These are phyloP conservation scores for Anisodus acutangulus DNA, from an alignment of 257 asterid species.

Conservation along the genomic window DNA sequence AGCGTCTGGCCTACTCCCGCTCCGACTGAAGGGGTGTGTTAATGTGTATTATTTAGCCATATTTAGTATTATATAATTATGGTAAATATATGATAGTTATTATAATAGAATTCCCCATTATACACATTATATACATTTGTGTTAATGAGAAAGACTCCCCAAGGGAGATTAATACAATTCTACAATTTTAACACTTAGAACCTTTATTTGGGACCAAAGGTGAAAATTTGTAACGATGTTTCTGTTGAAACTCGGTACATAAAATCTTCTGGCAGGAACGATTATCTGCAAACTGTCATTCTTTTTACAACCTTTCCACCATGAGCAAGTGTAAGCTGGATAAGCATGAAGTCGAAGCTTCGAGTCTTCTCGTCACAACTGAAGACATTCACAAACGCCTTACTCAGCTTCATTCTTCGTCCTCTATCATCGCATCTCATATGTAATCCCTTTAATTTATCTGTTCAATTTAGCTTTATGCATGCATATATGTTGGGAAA, in stretches of 20 bases:
- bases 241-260: not conserved
- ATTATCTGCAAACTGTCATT: too few species aligned
- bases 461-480: not conserved
- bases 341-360: conserved; percentile 27
- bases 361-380: conserved; percentile 36
- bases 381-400: conserved; percentile 46
- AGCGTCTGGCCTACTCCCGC: too few species aligned
- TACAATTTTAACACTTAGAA: not conserved
- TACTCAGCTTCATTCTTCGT: conserved; percentile 32
- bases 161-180: too few species aligned
- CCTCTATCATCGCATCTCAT: not conserved
- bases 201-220: not conserved
- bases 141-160: too few species aligned
- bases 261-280: not conserved
- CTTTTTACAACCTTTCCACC: too few species aligned
- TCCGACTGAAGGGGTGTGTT: too few species aligned
- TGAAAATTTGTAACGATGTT: not conserved
- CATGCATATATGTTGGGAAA: too few species aligned
- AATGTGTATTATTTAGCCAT: too few species aligned
- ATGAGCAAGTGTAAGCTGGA: not conserved
- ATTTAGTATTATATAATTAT: too few species aligned
- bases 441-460: not conserved
- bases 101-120: too few species aligned
- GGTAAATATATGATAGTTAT: too few species aligned
- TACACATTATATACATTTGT: too few species aligned